Evolutionary conservation across 1,139 yeast species (phyloP).

Genomic region (Magnusiomyces tetraspermus): DNA sequence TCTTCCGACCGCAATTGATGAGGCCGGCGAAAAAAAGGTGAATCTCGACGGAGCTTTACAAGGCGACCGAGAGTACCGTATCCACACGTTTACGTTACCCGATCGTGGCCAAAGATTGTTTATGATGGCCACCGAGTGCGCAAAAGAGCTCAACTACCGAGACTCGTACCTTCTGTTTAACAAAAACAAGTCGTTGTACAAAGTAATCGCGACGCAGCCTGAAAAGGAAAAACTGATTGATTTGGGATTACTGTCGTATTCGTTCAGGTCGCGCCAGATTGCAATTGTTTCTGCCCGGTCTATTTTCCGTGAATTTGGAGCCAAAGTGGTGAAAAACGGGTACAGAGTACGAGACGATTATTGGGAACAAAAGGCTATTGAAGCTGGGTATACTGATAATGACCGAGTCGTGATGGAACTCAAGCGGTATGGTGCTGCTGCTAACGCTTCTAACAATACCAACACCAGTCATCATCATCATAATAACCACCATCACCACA

Average conservation of each 20-base stretch:
- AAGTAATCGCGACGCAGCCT: slow-evolving; percentile 46
- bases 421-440: neutral
- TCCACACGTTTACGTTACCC: slow-evolving; percentile 51
- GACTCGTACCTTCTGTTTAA: slow-evolving; percentile 58
- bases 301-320: slow-evolving; percentile 64
- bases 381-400: slow-evolving; percentile 43
- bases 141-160: slow-evolving; percentile 52
- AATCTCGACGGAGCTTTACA: slow-evolving; percentile 45
- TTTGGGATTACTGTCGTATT: slow-evolving; percentile 48
- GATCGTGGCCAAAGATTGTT: slow-evolving; percentile 43
- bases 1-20: slow-evolving; percentile 35
- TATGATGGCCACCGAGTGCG: slow-evolving; percentile 63
- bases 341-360: slow-evolving; percentile 64
- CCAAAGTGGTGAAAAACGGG: slow-evolving; percentile 53
- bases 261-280: slow-evolving; percentile 58
- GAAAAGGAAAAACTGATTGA: slow-evolving; percentile 53
- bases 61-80: slow-evolving; percentile 50
- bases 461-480: neutral
- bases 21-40: slow-evolving; percentile 47
- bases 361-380: slow-evolving; percentile 61
- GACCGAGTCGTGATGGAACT: slow-evolving; percentile 1
- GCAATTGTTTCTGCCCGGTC: slow-evolving; percentile 55
- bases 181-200: slow-evolving; percentile 49
- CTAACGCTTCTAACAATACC: neutral
- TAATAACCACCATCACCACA: slow-evolving; percentile 1